A percentile compares a stretch with the other conserved stretches of the same genome.
phyloP scores from a whole-genome alignment of 169 alveolate genomes.

The Cyclospora cayetanensis region DNA sequence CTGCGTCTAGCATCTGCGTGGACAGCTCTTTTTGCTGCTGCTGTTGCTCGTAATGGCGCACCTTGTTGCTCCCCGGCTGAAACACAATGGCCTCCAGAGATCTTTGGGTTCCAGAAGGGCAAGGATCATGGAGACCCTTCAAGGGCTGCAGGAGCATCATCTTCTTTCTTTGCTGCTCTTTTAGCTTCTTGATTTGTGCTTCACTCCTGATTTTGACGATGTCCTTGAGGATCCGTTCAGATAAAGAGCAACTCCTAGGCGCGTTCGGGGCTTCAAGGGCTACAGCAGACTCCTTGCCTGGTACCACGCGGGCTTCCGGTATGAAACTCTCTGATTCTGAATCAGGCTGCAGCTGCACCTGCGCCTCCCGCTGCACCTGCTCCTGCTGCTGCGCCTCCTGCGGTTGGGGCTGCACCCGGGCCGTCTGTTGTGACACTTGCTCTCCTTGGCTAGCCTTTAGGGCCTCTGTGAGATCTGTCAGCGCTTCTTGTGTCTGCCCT shows the following conservation, averaged over 20 bases:
- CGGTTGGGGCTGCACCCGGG: neutral
- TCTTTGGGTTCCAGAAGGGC: neutral
- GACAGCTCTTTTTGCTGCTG: neutral
- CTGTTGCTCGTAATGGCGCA: neutral
- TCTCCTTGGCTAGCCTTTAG: neutral
- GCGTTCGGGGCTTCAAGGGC: neutral
- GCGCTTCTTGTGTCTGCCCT: neutral
- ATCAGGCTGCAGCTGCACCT: neutral
- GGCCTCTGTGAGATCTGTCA: neutral
- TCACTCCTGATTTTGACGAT: neutral
- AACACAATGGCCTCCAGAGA: neutral
- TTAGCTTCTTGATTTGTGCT: neutral
- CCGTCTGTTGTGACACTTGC: neutral
- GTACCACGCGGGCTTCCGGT: no score
- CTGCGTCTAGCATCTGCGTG: neutral
- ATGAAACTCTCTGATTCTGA: no score
- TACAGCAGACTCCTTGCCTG: neutral
- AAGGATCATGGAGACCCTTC: neutral
- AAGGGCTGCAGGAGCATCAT: neutral
- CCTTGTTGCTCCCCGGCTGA: neutral
- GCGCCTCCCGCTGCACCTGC: neutral
- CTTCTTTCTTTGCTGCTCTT: neutral
- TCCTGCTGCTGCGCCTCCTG: slow-evolving; percentile 6
- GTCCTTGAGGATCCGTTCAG: neutral
- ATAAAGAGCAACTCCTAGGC: neutral